A percentile compares a stretch with the other conserved stretches of the same genome.
phyloP scores from a whole-genome alignment of 192 early-diverging fungal species.

The Rhizoclosmatium globosum region DNA sequence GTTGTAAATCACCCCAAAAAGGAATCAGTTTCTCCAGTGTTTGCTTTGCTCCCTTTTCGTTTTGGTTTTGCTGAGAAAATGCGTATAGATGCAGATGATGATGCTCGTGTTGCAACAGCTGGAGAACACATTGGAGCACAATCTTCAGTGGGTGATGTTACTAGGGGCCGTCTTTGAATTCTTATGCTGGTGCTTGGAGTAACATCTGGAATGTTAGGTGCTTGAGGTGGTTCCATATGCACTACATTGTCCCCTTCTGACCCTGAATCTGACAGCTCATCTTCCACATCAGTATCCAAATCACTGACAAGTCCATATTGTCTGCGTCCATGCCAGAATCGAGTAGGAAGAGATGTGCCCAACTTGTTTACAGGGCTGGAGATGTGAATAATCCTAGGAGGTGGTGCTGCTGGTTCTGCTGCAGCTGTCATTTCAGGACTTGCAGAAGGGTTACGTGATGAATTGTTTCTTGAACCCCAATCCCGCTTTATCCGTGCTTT shows the following conservation, averaged over 20 bases:
- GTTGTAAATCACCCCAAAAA: background rate
- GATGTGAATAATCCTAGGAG: slow-evolving; percentile 11
- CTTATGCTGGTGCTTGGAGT: background rate
- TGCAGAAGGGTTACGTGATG: background rate
- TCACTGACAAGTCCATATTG: background rate
- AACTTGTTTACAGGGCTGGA: background rate
- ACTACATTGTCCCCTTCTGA: background rate
- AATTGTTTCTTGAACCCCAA: background rate
- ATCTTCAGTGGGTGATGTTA: background rate
- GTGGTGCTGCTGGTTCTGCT: background rate
- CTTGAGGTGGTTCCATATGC: background rate
- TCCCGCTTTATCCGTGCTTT: slow-evolving; percentile 56
- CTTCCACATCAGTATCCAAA: background rate
- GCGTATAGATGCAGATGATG: background rate
- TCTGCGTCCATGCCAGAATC: background rate
- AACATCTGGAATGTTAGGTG: background rate
- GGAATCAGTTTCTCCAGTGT: background rate
- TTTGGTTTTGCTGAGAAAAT: background rate
- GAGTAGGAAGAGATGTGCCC: background rate
- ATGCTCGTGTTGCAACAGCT: background rate
- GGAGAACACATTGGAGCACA: background rate
- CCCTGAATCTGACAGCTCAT: background rate
- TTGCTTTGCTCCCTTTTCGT: background rate
- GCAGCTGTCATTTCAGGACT: background rate
- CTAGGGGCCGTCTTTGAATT: background rate